phyloP scores from a whole-genome alignment of 495 filamentous ascomycete species.

The Penicillium crystallinum region DNA sequence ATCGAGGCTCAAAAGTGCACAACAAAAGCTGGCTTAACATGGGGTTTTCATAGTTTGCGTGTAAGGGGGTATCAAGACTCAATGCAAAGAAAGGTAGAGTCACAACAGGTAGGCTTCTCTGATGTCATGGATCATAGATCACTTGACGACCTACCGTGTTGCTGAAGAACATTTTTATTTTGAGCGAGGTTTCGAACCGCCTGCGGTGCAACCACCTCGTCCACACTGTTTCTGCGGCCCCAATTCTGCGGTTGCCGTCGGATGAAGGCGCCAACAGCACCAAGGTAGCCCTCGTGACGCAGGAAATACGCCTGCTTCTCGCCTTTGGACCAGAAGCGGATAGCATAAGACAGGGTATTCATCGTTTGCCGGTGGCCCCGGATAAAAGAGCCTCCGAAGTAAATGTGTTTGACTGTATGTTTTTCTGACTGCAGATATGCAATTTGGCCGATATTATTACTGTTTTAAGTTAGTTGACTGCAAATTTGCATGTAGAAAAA shows the following conservation, averaged over 20 bases:
- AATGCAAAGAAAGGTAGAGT: neutral
- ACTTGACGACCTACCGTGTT: slow-evolving; percentile 16
- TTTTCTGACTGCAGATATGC: slow-evolving; percentile 93
- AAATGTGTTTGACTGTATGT: slow-evolving; percentile 84
- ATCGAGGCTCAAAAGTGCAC: neutral
- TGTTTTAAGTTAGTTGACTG: slow-evolving; percentile 26
- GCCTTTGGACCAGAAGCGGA: slow-evolving; percentile 94
- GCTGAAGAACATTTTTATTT: slow-evolving; percentile 9
- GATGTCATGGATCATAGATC: slow-evolving; percentile 4
- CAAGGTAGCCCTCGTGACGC: slow-evolving; percentile 92
- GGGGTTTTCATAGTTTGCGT: neutral
- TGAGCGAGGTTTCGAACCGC: slow-evolving; percentile 25
- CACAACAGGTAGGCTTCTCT: neutral
- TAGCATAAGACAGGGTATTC: slow-evolving; percentile 92
- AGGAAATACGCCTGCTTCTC: slow-evolving; percentile 93
- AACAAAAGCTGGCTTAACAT: neutral
- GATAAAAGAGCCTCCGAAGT: slow-evolving; percentile 96
- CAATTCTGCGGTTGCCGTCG: slow-evolving; percentile 87
- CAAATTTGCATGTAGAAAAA: too few species aligned
- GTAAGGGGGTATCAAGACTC: slow-evolving; percentile 7
- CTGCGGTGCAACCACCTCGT: slow-evolving; percentile 37
- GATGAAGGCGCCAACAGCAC: slow-evolving; percentile 92
- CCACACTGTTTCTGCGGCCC: slow-evolving; percentile 76
- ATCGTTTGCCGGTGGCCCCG: slow-evolving; percentile 95
- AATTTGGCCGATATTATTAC: slow-evolving; percentile 98